phyloP scores from a whole-genome alignment of 441 rosid genomes.

The Euphorbia schlechtendalii region DNA sequence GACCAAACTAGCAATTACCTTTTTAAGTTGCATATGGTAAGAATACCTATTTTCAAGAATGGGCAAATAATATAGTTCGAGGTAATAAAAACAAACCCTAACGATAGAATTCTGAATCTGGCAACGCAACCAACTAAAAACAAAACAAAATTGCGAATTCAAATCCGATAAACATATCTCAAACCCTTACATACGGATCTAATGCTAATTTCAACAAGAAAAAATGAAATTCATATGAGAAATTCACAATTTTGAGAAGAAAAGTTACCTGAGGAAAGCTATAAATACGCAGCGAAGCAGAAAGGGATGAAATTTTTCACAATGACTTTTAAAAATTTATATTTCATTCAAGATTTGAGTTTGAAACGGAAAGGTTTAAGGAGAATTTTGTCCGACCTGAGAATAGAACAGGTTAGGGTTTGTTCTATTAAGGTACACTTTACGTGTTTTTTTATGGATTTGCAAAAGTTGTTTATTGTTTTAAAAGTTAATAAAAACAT shows the following conservation, averaged over 20 bases:
- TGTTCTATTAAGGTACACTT: too few relatives aligned
- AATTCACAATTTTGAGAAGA: slow-evolving; percentile 2
- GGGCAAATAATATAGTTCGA: not conserved
- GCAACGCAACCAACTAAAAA: not conserved
- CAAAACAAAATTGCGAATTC: not conserved
- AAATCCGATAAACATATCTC: not conserved
- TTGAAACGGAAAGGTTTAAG: not conserved
- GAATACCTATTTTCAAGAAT: too few relatives aligned
- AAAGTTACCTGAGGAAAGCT: slow-evolving; percentile 18
- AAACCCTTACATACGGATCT: slow-evolving; percentile 5
- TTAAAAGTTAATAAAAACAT: not conserved
- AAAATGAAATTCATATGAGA: not conserved
- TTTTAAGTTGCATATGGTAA: not conserved
- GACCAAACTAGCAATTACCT: not conserved
- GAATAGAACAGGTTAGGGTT: not conserved
- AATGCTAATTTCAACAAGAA: not conserved
- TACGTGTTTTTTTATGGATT: too few relatives aligned
- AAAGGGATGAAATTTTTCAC: not conserved
- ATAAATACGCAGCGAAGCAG: not conserved
- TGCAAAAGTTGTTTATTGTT: too few relatives aligned
- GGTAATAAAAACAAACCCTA: not conserved
- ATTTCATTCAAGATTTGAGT: not conserved
- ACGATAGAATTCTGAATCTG: not conserved
- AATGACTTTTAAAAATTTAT: not conserved
- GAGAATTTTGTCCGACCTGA: not conserved